Percentiles rank a stretch among this genome's conserved stretches.
phyloP scores from a whole-genome alignment of 1,284 basidiomycete genomes.

The Cystobasidium sp. region DNA sequence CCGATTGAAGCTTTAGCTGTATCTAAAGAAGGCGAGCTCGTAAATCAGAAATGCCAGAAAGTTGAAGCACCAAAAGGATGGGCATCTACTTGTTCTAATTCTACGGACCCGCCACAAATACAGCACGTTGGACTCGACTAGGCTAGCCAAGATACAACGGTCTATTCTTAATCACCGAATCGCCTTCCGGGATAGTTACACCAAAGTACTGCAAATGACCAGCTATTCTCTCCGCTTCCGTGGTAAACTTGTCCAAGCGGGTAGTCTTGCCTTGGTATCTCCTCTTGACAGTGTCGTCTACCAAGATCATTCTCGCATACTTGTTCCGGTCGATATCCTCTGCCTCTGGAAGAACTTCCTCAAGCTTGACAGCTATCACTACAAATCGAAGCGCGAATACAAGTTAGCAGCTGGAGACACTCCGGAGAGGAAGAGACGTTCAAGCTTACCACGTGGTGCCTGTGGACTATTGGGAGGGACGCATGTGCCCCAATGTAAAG shows the following conservation, averaged over 20 bases:
- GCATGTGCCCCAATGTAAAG: conserved; percentile 24
- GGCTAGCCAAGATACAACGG: conserved; percentile 12
- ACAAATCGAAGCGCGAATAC: not conserved
- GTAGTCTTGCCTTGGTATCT: conserved; percentile 15
- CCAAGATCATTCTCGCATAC: conserved; percentile 9
- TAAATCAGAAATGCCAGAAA: no score
- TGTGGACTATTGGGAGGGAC: conserved; percentile 12
- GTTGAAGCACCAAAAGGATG: not conserved
- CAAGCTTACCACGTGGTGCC: conserved; percentile 3
- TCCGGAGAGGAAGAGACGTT: not conserved
- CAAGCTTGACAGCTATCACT: conserved; percentile 25
- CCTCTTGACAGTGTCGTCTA: conserved; percentile 13
- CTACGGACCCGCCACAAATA: not conserved
- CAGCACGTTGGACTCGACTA: not conserved
- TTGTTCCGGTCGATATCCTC: conserved; percentile 12
- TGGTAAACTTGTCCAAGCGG: not conserved
- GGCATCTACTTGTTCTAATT: not conserved
- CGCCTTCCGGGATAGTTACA: conserved; percentile 21
- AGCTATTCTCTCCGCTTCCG: conserved; percentile 4
- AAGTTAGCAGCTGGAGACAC: not conserved
- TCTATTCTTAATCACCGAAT: conserved; percentile 1
- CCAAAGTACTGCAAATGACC: conserved; percentile 3
- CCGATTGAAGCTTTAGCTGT: not conserved
- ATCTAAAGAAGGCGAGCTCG: not conserved
- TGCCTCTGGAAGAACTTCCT: conserved; percentile 12